Evolutionary conservation across 805 yeast genomes (phyloP).

Genomic region (Barnettozyma californica): DNA sequence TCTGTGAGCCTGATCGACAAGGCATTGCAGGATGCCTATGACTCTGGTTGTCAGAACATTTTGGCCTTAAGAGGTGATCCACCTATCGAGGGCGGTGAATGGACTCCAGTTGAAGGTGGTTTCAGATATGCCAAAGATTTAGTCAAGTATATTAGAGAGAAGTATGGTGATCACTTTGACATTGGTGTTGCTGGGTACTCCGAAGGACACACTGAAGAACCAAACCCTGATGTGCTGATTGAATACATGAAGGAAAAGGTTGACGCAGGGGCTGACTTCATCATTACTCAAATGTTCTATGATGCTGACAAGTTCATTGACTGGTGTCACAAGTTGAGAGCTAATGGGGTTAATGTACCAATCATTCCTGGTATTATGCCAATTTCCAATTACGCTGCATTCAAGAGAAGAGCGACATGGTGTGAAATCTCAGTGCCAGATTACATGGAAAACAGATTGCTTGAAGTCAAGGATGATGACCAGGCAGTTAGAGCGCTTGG

Average conservation of each 20-base stretch:
- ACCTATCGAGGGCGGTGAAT: constrained; percentile 58
- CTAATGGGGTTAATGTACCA: constrained; percentile 72
- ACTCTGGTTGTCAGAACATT: constrained; percentile 92
- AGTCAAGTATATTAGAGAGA: constrained; percentile 63
- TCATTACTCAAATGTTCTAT: constrained; percentile 96
- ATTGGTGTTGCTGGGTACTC: constrained; percentile 98
- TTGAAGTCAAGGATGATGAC: constrained; percentile 87
- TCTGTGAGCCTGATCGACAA: constrained; percentile 70
- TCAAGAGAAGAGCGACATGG: constrained; percentile 92
- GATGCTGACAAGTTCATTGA: constrained; percentile 78
- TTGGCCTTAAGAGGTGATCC: constrained; percentile 95
- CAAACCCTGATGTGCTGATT: constrained; percentile 41
- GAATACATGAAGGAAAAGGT: constrained; percentile 76
- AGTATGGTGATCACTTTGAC: constrained; percentile 84
- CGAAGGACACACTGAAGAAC: constrained; percentile 93
- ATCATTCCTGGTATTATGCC: constrained; percentile 99
- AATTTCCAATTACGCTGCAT: constrained; percentile 89
- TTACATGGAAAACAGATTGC: constrained; percentile 61
- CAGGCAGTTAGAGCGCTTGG: constrained; percentile 82
- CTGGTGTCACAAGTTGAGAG: constrained; percentile 75
- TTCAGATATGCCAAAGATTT: constrained; percentile 87
- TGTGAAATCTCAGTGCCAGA: constrained; percentile 79
- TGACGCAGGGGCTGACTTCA: constrained; percentile 91
- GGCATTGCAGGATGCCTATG: constrained; percentile 79
- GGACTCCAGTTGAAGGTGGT: constrained; percentile 55